Percentiles rank a stretch among this genome's conserved stretches.
Evolutionary conservation across 2,329 filamentous ascomycete genomes (phyloP).

Genomic region (Lecanicillium sp.): DNA sequence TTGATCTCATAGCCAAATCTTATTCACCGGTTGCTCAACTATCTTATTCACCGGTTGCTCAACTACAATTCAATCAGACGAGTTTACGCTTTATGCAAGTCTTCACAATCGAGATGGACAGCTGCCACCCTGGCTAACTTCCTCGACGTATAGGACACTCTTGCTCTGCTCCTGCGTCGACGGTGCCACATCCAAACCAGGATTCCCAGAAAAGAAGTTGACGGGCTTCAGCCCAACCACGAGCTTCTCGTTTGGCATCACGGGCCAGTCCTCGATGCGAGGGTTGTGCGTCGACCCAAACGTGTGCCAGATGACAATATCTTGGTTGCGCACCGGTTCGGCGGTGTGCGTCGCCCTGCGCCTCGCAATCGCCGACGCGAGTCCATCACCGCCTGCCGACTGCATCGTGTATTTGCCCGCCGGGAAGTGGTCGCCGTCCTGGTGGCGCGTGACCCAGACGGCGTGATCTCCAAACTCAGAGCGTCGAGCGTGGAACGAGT

Average conservation of each 20-base stretch:
- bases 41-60: too few species aligned
- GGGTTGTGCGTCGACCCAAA: conserved; percentile 60
- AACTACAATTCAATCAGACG: too few species aligned
- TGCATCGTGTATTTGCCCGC: conserved; percentile 40
- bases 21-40: too few species aligned
- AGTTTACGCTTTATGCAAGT: neutral
- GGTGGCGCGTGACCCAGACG: conserved; percentile 40
- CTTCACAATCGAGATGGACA: neutral
- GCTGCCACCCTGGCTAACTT: neutral
- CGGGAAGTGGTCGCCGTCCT: conserved; percentile 38
- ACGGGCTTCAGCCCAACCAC: conserved; percentile 45
- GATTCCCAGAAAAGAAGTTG: conserved; percentile 49
- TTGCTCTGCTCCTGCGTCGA: conserved; percentile 30
- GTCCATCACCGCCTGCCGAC: conserved; percentile 36
- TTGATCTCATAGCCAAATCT: too few species aligned
- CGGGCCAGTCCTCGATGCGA: conserved; percentile 60
- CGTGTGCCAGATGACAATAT: conserved; percentile 53
- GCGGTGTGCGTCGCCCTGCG: conserved; percentile 20
- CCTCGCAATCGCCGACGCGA: conserved; percentile 25
- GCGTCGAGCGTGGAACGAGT: conserved; percentile 33
- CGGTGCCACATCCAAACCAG: conserved; percentile 42
- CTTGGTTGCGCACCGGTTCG: conserved; percentile 40
- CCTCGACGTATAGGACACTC: conserved; percentile 24
- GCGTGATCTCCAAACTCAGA: conserved; percentile 39
- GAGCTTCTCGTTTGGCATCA: conserved; percentile 59